Evolutionary conservation across 495 filamentous ascomycete species (phyloP).

Genomic region (Hypoxylon fuscum): DNA sequence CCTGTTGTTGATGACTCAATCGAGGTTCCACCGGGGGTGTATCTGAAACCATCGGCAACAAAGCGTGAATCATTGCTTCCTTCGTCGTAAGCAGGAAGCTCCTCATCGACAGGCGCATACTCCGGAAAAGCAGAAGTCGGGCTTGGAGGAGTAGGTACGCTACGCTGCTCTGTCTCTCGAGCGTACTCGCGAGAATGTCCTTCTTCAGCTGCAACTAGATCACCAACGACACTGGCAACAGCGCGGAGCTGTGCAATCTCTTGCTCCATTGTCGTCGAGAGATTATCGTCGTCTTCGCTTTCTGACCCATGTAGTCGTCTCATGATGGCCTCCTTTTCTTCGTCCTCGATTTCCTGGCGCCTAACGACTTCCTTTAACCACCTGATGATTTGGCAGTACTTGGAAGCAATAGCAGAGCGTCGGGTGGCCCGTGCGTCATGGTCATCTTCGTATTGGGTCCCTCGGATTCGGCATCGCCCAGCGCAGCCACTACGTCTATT

Average conservation of each 20-base stretch:
- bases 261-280: conserved; percentile 49
- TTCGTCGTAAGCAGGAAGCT: conserved; percentile 49
- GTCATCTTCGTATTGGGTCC: conserved; percentile 47
- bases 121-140: conserved; percentile 43
- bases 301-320: conserved; percentile 30
- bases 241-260: conserved; percentile 61
- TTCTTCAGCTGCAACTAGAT: conserved; percentile 56
- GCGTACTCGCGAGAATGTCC: conserved; percentile 35
- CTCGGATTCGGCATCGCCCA: conserved; percentile 43
- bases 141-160: conserved; percentile 32
- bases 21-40: conserved; percentile 44
- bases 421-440: conserved; percentile 19
- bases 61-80: conserved; percentile 39
- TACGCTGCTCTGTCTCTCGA: conserved; percentile 15
- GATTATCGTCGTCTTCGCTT: conserved; percentile 38
- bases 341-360: conserved; percentile 35
- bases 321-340: conserved; percentile 51
- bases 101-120: conserved; percentile 47
- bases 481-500: conserved; percentile 51
- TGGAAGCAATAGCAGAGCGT: conserved; percentile 16
- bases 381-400: conserved; percentile 23
- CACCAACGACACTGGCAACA: conserved; percentile 55
- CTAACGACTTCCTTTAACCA: conserved; percentile 27
- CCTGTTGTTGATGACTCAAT: conserved; percentile 21
- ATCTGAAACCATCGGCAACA: conserved; percentile 49